phyloP scores from a whole-genome alignment of 2,329 filamentous ascomycete species.

The Neurospora crassa region DNA sequence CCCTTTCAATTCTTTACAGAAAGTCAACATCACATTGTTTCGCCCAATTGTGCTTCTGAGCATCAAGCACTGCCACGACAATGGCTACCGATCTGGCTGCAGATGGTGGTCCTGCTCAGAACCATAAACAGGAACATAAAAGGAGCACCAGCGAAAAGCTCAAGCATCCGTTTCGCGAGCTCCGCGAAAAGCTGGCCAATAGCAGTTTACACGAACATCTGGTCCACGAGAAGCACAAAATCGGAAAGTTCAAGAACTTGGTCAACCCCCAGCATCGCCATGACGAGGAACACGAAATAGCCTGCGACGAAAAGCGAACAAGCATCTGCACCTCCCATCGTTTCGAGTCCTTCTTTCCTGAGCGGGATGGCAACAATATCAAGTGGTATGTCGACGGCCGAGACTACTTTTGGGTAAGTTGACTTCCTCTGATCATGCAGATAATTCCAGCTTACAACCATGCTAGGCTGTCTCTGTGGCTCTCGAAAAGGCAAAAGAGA shows the following conservation, averaged over 20 bases:
- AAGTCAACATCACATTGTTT: background rate
- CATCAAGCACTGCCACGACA: background rate
- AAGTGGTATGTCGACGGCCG: slow-evolving; percentile 98
- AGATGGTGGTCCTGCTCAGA: background rate
- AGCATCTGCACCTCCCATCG: slow-evolving; percentile 65
- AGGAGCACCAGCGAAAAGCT: slow-evolving; percentile 34
- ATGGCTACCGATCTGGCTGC: background rate
- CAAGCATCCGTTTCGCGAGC: slow-evolving; percentile 35
- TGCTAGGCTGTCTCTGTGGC: slow-evolving; percentile 65
- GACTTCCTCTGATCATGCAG: background rate
- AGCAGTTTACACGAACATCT: slow-evolving; percentile 44
- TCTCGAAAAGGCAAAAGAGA: slow-evolving; percentile 81
- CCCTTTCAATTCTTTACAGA: background rate
- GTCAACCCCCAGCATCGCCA: slow-evolving; percentile 86
- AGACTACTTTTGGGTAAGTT: slow-evolving; percentile 71
- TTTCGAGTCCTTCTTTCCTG: slow-evolving; percentile 84
- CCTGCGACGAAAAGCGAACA: slow-evolving; percentile 70
- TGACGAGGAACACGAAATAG: slow-evolving; percentile 84
- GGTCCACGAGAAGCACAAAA: slow-evolving; percentile 53
- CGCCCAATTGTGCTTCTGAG: background rate
- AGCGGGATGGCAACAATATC: slow-evolving; percentile 72
- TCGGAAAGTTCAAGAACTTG: slow-evolving; percentile 54
- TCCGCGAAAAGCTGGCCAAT: slow-evolving; percentile 44
- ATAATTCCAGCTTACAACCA: background rate
- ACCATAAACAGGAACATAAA: slow-evolving; percentile 12